Evolutionary conservation across 1,284 basidiomycete genomes (phyloP), one percentile per base, ranked within the genome.

Genomic region (Cryptococcus hybrid): DNA sequence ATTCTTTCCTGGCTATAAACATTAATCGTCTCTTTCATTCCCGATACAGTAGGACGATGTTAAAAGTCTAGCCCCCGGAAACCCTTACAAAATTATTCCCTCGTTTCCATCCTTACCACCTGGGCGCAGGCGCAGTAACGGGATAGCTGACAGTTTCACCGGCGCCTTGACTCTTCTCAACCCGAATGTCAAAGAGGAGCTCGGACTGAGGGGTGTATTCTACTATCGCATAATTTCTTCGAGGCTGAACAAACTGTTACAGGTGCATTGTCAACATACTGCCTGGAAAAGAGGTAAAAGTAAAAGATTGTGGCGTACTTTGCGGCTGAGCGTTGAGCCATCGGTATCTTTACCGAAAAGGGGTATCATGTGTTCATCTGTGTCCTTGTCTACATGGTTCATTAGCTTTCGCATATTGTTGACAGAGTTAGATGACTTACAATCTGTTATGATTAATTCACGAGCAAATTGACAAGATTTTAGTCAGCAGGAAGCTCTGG

Each of bases 211-310:
- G 52, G 3, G 75, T 68, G 78, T 84, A 88, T 37, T 84, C 80
- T 5, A 90, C 85, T n/a, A 83, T 82, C 66, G 91, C 89, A 85
- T 92, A 99, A 76, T 99, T 99, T 45, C 95, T 84, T 51, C 86
- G 82, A 1, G 90, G 89, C 84, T 92, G 92, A 56, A 94, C 87
- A 69, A 82, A 86, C 69, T 87, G 51, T 36, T 42, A 7, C 36
- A 57, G 43, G 54, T 7, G 24, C 24, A 24, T 24, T 24, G 15
- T 5, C 15, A 51, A 47, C n/a, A 45, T 34, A 54, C 13, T 24
- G 13, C 43, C 35, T 34, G 13, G 39, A 3, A 35, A 7, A 51
- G 53, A 37, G 46, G 8, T 11, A 13, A 35, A 43, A 7, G 11
- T 34, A 44, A 39, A 42, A 15, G 24, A 7, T 13, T 24, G 24